Percentiles rank a stretch among this genome's conserved stretches.
phyloP scores from a whole-genome alignment of 2,329 filamentous ascomycete genomes.

The Echinosphaeria canescens region DNA sequence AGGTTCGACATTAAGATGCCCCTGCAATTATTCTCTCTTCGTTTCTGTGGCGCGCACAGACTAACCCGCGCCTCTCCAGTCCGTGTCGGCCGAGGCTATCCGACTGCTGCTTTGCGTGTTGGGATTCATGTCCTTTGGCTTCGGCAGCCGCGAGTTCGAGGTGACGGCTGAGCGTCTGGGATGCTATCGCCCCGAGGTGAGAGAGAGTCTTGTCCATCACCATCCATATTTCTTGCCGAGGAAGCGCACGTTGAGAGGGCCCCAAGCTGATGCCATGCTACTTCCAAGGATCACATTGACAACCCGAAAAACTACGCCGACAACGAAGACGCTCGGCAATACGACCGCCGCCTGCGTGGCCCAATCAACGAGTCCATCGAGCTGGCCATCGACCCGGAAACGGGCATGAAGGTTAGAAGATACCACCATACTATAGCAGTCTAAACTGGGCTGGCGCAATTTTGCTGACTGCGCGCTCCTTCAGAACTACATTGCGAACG shows the following conservation, averaged over 20 bases:
- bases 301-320: constrained; percentile 69
- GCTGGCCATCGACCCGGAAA: constrained; percentile 53
- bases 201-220: too few relatives aligned
- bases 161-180: constrained; percentile 61
- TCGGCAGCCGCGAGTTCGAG: constrained; percentile 67
- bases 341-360: constrained; percentile 61
- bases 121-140: constrained; percentile 77
- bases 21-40: too few relatives aligned
- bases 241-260: too few relatives aligned
- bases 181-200: constrained; percentile 63
- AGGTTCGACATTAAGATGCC: too few relatives aligned
- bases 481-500: constrained; percentile 89
- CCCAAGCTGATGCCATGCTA: too few relatives aligned
- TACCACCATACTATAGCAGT: too few relatives aligned
- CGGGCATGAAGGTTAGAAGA: constrained; percentile 77
- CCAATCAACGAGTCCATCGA: constrained; percentile 63
- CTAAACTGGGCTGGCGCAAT: too few relatives aligned
- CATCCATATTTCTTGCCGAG: too few relatives aligned
- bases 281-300: constrained; percentile 66
- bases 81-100: constrained; percentile 78
- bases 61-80: too few relatives aligned
- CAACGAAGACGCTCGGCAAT: constrained; percentile 65
- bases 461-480: too few relatives aligned
- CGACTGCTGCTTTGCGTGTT: constrained; percentile 75
- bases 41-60: too few relatives aligned